Percentiles rank a stretch among this genome's conserved stretches.
Conservation (phyloP, 306 rosid genomes). For the Pterocarpus macrocarpus region DNA sequence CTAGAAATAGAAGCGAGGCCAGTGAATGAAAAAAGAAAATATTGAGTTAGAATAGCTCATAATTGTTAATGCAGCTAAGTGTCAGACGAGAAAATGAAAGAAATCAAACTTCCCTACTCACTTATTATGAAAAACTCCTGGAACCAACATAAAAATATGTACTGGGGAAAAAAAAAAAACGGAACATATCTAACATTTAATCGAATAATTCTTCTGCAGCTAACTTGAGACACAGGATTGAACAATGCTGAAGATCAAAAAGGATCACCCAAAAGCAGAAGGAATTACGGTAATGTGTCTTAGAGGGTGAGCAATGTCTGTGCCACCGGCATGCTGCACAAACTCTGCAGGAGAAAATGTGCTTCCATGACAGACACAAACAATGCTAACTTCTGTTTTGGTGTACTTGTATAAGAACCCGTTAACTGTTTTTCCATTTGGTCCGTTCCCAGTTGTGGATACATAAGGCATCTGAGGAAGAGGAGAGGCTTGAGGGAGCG, state of each 20-base stretch:
- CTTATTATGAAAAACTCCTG: neutral
- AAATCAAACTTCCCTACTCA: neutral
- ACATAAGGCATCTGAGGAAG: slow-evolving; percentile 78
- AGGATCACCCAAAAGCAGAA: slow-evolving; percentile 51
- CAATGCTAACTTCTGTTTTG: slow-evolving; percentile 72
- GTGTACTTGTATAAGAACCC: slow-evolving; percentile 75
- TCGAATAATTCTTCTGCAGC: neutral
- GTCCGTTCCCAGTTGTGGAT: slow-evolving; percentile 72
- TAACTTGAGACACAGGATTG: neutral
- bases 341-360: slow-evolving; percentile 83
- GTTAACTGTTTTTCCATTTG: slow-evolving; percentile 68
- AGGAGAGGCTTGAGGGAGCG: slow-evolving; percentile 18
- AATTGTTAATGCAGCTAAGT: slow-evolving; percentile 3
- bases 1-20: neutral
- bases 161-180: too few relatives aligned
- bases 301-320: slow-evolving; percentile 67
- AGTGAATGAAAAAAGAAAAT: neutral
- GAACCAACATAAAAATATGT: neutral
- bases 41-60: neutral
- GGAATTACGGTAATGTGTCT: slow-evolving; percentile 80
- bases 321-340: slow-evolving; percentile 93
- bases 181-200: neutral
- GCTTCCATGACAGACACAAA: slow-evolving; percentile 92
- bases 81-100: neutral
- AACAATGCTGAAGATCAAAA: neutral